Base-by-base conservation (phyloP, 331 rosid species). In the Acacia concinna region DNA sequence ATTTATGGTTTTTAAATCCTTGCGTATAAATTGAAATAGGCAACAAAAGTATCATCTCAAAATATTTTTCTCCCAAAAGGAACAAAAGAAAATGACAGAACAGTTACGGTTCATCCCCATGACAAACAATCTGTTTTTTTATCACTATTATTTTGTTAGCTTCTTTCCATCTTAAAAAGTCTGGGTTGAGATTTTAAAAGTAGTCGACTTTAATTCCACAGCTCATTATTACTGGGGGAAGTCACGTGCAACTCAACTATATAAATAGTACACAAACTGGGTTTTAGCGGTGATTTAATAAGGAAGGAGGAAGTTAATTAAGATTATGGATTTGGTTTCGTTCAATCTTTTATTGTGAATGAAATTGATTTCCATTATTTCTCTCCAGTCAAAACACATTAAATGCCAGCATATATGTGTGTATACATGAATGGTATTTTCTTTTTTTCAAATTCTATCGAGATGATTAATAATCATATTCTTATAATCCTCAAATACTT, bases 291-390 rank as follows among this genome's bases (percentile, higher is more conserved):
- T 21, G 62, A 21, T 54, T 10, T 21, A 54, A 54, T 21, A 54
- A 6, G 17, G 27, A 73, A 18, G 43, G 76, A 25, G 14, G 14
- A 18, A 72, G 30, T 38, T 71, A 66, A 28, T 37, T 70, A 70
- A 64, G 64, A 59, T 79, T 63, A 68, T 60, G 71, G 78, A 76
- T 77, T 46, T 35, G 37, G 46, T 71, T 66, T 35, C 63, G 1
- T 21, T 9, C 27, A 54, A 75, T 83, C 69, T 30, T 54, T 41
- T 35, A n/a, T 25, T 15, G 21, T 44, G 77, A 71, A 75, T 44
- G 64, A 41, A 38, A 71, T 1, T 63, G 60, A 28, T 79, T 74
- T n/a, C 21, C 59, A 56, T 23, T 25, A 10, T 9, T 9, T 27
- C 15, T 25, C 5, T 56, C 14, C 32, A 56, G 17, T 71, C 13